Evolutionary conservation across 768 basidiomycete genomes (phyloP), one percentile per base, ranked within the genome.

Genomic region (Amanita muscaria): DNA sequence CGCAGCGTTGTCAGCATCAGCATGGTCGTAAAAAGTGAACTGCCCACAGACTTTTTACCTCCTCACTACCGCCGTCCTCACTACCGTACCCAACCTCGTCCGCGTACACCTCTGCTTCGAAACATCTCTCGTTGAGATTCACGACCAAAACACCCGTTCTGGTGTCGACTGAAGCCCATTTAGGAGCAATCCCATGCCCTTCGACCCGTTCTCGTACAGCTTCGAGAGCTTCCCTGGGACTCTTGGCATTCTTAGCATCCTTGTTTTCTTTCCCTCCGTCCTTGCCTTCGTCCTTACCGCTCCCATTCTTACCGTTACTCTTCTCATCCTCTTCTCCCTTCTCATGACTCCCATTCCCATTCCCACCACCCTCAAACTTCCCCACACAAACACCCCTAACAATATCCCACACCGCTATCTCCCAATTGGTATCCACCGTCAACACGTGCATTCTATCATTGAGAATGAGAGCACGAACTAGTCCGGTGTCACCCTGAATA

Each of bases 21-120:
- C 36, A 11, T n/a, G 22, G 3, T 6, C 3, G 12, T 27, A 33
- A 14, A 44, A n/a, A n/a, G n/a, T n/a, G n/a, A n/a, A n/a, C n/a
- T n/a, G n/a, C n/a, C n/a, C n/a, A n/a, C 85, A 58, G 53, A 91
- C 94, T 56, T 60, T 92, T 79, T 12, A 79, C 69, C 55, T 97
- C 94, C 44, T 92, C 89, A 36, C 68, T 77, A 50, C 80, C 79
- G 7, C 73, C 66, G 4, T 73, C 72, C 43, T 82, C 76, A 21
- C 68, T 62, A 0, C 64, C 67, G 56, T 80, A 81, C 15, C 88
- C 89, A 31, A 85, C 77, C 58, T 98, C 92, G 57, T 97, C 93
- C 10, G 88, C 86, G 58, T 93, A 97, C 2, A 94, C 80, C 64
- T 99, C 96, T 5, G 88, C 87, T 44, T 98, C 93, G 59, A 97